Evolutionary conservation across 352 stramenopile species (phyloP).

Genomic region (Globisporangium spinosum): DNA sequence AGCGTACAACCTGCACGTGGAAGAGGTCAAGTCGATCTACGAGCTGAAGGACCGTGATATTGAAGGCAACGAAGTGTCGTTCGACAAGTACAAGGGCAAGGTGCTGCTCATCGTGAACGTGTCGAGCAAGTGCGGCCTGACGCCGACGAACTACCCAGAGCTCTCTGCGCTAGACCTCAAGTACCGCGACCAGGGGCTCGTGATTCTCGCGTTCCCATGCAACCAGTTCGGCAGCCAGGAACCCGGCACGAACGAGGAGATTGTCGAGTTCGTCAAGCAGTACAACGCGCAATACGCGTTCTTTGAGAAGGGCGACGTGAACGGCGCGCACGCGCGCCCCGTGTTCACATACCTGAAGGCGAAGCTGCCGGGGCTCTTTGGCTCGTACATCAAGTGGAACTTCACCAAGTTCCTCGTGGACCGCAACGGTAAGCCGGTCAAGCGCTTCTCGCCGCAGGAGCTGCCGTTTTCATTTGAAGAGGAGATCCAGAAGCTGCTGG

Average conservation of each 20-base stretch:
- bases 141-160: conserved; percentile 35
- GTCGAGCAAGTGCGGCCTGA: conserved; percentile 41
- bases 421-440: neutral
- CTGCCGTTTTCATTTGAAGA: neutral
- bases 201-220: conserved; percentile 39
- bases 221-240: conserved; percentile 57
- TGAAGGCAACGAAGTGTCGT: conserved; percentile 29
- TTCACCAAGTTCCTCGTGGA: conserved; percentile 1
- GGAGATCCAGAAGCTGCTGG: conserved; percentile 43
- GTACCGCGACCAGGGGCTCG: conserved; percentile 27
- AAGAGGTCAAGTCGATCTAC: conserved; percentile 39
- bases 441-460: neutral
- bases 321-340: conserved; percentile 24
- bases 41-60: conserved; percentile 44
- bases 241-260: conserved; percentile 43
- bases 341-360: conserved; percentile 35
- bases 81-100: conserved; percentile 3
- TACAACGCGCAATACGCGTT: conserved; percentile 47
- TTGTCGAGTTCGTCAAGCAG: conserved; percentile 41
- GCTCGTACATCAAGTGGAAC: conserved; percentile 7
- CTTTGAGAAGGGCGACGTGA: conserved; percentile 59
- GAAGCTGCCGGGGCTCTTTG: conserved; percentile 12
- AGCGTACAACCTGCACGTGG: conserved; percentile 19
- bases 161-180: conserved; percentile 15
- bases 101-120: conserved; percentile 20